A percentile compares a stretch with the other conserved stretches of the same genome.
Evolutionary conservation across 75 land plant species (phyloP).

Genomic region (Ceratopteris richardii): DNA sequence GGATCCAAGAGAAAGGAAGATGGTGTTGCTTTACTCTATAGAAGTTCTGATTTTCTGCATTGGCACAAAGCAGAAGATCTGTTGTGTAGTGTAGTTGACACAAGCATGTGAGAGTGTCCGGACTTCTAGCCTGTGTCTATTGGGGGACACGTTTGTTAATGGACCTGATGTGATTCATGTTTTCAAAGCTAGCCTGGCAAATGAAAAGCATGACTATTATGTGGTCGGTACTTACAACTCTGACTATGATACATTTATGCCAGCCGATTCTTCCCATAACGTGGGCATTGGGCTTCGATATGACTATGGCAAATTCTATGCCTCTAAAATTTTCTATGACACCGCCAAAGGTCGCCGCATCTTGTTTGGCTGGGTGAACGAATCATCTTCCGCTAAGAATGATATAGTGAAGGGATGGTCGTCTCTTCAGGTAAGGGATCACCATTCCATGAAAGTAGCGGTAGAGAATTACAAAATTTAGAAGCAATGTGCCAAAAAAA

Average conservation of each 20-base stretch:
- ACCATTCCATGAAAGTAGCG: too few species aligned
- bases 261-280: slow-evolving; percentile 23
- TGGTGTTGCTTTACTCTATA: slow-evolving; percentile 32
- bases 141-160: slow-evolving; percentile 3
- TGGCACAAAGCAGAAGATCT: slow-evolving; percentile 15
- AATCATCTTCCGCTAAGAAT: slow-evolving; percentile 32
- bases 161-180: neutral
- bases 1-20: slow-evolving; percentile 15
- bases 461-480: too few species aligned
- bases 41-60: slow-evolving; percentile 16
- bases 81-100: slow-evolving; percentile 8
- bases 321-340: slow-evolving; percentile 73
- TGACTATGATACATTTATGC: slow-evolving; percentile 29
- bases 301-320: slow-evolving; percentile 85
- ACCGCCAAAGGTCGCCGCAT: slow-evolving; percentile 38
- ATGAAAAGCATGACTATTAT: slow-evolving; percentile 42
- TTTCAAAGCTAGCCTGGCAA: slow-evolving; percentile 33
- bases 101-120: slow-evolving; percentile 39
- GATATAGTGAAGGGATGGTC: slow-evolving; percentile 68
- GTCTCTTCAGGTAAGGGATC: slow-evolving; percentile 41
- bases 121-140: slow-evolving; percentile 34
- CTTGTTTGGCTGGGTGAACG: slow-evolving; percentile 62
- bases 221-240: slow-evolving; percentile 44
- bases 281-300: slow-evolving; percentile 38
- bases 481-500: neutral